A percentile compares a stretch with the other conserved stretches of the same genome.
Evolutionary conservation across 805 yeast species (phyloP).

Genomic region (Pichia scutulata): DNA sequence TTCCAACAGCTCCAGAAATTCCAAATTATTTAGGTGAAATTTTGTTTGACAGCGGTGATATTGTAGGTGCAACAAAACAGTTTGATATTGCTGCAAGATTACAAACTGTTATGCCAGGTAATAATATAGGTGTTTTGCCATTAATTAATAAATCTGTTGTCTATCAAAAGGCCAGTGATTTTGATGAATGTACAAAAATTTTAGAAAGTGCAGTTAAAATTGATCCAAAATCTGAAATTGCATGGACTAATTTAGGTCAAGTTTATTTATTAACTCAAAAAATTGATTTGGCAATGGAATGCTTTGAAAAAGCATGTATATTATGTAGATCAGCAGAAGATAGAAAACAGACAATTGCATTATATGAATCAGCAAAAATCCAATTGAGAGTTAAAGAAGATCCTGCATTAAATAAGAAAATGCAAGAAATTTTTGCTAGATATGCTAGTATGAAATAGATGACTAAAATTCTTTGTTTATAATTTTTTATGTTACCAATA

Average conservation of each 20-base stretch:
- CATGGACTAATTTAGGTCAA: constrained; percentile 88
- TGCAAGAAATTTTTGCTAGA: constrained; percentile 47
- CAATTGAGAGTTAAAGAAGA: constrained; percentile 73
- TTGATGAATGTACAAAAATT: constrained; percentile 53
- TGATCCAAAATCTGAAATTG: constrained; percentile 87
- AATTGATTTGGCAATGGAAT: constrained; percentile 69
- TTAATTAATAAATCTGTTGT: constrained; percentile 82
- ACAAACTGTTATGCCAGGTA: constrained; percentile 60
- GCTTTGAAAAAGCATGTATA: constrained; percentile 76
- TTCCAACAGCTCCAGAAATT: constrained; percentile 84
- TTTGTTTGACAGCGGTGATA: constrained; percentile 71
- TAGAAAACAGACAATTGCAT: constrained; percentile 82
- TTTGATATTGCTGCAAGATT: constrained; percentile 81
- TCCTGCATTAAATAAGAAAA: constrained; percentile 54
- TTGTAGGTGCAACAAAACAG: constrained; percentile 65
- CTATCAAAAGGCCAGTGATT: constrained; percentile 47
- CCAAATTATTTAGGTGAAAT: constrained; percentile 96
- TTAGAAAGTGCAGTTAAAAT: constrained; percentile 69
- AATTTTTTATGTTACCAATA: neutral
- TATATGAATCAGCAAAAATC: constrained; percentile 87
- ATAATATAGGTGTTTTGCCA: constrained; percentile 83
- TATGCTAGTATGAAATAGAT: neutral
- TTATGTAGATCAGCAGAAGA: constrained; percentile 82
- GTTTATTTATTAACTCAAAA: constrained; percentile 76
- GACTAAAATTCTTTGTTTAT: neutral